Evolutionary conservation across 805 yeast genomes (phyloP).

Genomic region (Saccharomycopsis sp.): DNA sequence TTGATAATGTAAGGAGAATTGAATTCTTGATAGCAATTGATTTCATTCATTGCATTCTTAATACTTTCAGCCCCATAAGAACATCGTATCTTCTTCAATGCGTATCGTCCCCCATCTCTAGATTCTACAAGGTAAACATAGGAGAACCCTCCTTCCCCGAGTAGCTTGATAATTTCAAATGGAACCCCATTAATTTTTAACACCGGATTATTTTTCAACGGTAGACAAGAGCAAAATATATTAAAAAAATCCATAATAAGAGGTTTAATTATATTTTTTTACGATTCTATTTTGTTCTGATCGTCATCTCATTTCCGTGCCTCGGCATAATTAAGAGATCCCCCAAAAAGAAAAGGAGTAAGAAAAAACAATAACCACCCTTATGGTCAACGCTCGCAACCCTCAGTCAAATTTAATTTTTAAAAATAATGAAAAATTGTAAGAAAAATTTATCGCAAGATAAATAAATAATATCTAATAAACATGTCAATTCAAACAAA

Average conservation of each 20-base stretch:
- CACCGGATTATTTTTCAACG: slow-evolving; percentile 11
- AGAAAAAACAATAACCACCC: no score
- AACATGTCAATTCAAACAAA: slow-evolving; percentile 27
- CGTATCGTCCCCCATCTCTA: slow-evolving; percentile 44
- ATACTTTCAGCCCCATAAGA: slow-evolving; percentile 79
- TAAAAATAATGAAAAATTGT: background rate
- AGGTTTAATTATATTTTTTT: background rate
- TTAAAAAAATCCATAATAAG: slow-evolving; percentile 3
- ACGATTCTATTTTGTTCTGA: background rate
- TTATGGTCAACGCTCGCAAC: no score
- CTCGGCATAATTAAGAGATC: background rate
- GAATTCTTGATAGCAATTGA: slow-evolving; percentile 68
- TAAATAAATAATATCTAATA: background rate
- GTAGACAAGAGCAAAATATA: slow-evolving; percentile 13
- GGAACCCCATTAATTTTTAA: slow-evolving; percentile 54
- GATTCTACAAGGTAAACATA: slow-evolving; percentile 73
- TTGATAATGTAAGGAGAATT: slow-evolving; percentile 59
- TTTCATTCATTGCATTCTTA: slow-evolving; percentile 67
- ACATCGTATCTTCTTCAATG: slow-evolving; percentile 81
- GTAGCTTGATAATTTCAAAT: slow-evolving; percentile 58
- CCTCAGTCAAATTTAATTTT: no score
- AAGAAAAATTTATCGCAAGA: background rate
- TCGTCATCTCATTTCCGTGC: background rate
- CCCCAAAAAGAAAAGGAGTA: no score
- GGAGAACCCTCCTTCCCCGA: slow-evolving; percentile 89